A percentile compares a stretch with the other conserved stretches of the same genome.
phyloP scores from a whole-genome alignment of 73 alveolate genomes.

The Paramecium biaurelia region DNA sequence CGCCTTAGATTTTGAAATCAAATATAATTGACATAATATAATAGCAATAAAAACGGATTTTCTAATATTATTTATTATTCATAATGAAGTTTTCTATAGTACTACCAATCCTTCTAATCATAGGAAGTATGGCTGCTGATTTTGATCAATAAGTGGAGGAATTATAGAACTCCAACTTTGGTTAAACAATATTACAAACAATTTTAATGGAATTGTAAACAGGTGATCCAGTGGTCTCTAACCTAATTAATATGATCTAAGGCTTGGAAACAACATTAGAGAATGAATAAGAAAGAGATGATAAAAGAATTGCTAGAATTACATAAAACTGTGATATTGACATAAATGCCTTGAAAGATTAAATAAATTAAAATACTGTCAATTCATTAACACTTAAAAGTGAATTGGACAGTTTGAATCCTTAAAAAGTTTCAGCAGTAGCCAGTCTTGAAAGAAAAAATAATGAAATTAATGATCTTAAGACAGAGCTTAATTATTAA shows the following conservation, averaged over 20 bases:
- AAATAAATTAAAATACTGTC: background rate
- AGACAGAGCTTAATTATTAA: background rate
- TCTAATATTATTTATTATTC: background rate
- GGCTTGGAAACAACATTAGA: background rate
- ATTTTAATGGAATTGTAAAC: constrained; percentile 42
- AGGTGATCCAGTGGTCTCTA: constrained; percentile 38
- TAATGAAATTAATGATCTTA: constrained; percentile 18
- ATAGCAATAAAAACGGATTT: constrained; percentile 34
- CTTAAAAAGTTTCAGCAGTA: constrained; percentile 28
- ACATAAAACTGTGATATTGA: constrained; percentile 37
- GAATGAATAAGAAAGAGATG: constrained; percentile 31
- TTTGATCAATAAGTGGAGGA: background rate
- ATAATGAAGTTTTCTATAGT: background rate
- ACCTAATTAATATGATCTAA: constrained; percentile 4
- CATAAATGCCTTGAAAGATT: background rate
- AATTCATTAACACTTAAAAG: constrained; percentile 30
- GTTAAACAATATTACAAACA: constrained; percentile 20
- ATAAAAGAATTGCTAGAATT: constrained; percentile 33
- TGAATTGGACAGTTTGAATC: constrained; percentile 19
- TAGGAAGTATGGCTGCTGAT: background rate
- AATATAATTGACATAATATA: background rate
- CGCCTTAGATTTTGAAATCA: constrained; percentile 25
- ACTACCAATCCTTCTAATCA: background rate
- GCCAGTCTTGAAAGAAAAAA: constrained; percentile 34
- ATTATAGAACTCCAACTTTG: constrained; percentile 21